Percentiles rank a stretch among this genome's conserved stretches.
Conservation (phyloP, 2,329 filamentous ascomycete genomes). For the Nakataea oryzae region DNA sequence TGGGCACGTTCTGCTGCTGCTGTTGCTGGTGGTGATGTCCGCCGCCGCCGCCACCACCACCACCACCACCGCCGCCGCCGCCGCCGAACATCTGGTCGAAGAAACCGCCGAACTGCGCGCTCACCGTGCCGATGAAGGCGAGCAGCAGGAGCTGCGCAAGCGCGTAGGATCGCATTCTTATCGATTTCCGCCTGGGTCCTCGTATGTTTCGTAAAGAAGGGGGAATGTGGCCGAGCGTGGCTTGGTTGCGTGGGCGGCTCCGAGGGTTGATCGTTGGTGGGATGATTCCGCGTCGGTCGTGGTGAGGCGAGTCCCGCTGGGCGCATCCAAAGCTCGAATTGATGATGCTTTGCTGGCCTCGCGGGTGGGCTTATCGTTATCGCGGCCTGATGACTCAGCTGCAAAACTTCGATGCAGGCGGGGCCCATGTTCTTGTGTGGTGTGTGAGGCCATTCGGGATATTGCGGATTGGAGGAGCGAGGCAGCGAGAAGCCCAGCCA, state of each 20-base stretch:
- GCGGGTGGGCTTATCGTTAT: slow-evolving; percentile 6
- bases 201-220: no score
- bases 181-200: no score
- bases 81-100: slow-evolving; percentile 95
- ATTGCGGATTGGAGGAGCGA: neutral
- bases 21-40: slow-evolving; percentile 40
- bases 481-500: neutral
- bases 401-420: neutral
- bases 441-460: neutral
- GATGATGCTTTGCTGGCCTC: neutral
- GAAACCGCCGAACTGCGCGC: slow-evolving; percentile 79
- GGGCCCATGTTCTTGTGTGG: neutral
- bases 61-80: slow-evolving; percentile 37
- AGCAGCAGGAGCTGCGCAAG: slow-evolving; percentile 33
- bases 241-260: no score
- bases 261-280: no score
- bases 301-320: neutral
- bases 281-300: neutral
- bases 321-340: neutral
- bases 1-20: slow-evolving; percentile 68
- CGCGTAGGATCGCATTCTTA: slow-evolving; percentile 18
- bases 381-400: slow-evolving; percentile 4
- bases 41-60: slow-evolving; percentile 18
- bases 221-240: neutral
- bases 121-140: slow-evolving; percentile 48